Conservation (phyloP, 495 filamentous ascomycete species). For the Bacidia rubella region DNA sequence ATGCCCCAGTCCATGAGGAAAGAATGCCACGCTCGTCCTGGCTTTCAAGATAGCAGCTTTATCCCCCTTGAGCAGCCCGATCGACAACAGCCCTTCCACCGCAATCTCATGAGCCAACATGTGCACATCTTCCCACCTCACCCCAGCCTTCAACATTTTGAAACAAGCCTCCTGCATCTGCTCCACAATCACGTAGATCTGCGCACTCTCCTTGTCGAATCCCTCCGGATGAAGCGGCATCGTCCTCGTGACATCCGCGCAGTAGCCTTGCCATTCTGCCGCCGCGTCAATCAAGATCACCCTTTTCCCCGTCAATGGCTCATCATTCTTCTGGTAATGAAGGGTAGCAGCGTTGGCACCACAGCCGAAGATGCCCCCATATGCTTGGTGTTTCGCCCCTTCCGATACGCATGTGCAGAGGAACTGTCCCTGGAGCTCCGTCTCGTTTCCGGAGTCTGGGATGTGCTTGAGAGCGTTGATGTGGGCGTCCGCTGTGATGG, state of each 20-base stretch:
- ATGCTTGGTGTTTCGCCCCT: constrained; percentile 66
- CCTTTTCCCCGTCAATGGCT: constrained; percentile 49
- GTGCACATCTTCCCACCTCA: constrained; percentile 54
- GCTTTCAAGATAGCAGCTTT: constrained; percentile 48
- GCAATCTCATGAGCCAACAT: constrained; percentile 59
- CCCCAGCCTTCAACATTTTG: constrained; percentile 45
- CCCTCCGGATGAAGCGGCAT: constrained; percentile 50
- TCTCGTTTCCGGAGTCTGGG: constrained; percentile 53
- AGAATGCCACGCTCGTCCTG: constrained; percentile 66
- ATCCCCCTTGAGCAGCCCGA: constrained; percentile 51
- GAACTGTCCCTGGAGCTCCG: constrained; percentile 71
- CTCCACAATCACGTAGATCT: constrained; percentile 64
- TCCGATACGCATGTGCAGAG: constrained; percentile 51
- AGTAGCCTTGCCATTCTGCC: constrained; percentile 74
- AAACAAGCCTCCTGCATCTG: constrained; percentile 76
- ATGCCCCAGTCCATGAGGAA: constrained; percentile 84
- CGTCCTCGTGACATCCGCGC: constrained; percentile 81
- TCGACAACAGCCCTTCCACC: constrained; percentile 48
- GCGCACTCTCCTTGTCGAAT: constrained; percentile 48
- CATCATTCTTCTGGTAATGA: constrained; percentile 75
- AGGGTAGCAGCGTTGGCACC: constrained; percentile 66
- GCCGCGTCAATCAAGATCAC: constrained; percentile 77
- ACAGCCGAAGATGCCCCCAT: constrained; percentile 71
- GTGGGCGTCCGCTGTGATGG: constrained; percentile 62
- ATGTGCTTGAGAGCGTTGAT: constrained; percentile 48